phyloP scores from a whole-genome alignment of 2,329 filamentous ascomycete species.

The Beauveria sp. region DNA sequence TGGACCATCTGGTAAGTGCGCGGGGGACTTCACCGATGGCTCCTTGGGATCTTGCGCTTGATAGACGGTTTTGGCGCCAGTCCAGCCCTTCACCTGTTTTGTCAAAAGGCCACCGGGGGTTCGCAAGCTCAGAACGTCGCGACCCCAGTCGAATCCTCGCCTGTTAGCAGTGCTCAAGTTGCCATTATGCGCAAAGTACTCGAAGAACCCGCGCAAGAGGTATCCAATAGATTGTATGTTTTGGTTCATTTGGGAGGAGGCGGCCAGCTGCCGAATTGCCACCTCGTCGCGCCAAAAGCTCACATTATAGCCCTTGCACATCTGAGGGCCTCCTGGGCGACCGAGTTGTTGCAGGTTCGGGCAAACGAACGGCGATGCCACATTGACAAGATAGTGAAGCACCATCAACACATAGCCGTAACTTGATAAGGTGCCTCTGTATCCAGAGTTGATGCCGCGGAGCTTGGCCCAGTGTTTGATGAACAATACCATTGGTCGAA shows the following conservation, averaged over 20 bases:
- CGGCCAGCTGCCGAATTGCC: slow-evolving; percentile 56
- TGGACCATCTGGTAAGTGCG: slow-evolving; percentile 14
- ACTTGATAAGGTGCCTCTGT: slow-evolving; percentile 77
- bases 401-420: slow-evolving; percentile 93
- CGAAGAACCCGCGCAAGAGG: slow-evolving; percentile 77
- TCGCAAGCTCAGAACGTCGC: slow-evolving; percentile 71
- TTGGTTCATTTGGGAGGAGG: slow-evolving; percentile 50
- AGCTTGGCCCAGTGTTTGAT: slow-evolving; percentile 87
- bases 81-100: slow-evolving; percentile 80
- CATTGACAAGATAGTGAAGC: slow-evolving; percentile 79
- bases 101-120: slow-evolving; percentile 60
- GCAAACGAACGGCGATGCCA: slow-evolving; percentile 72
- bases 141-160: slow-evolving; percentile 70
- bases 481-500: slow-evolving; percentile 72
- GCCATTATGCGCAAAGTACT: slow-evolving; percentile 66
- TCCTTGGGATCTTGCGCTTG: slow-evolving; percentile 36
- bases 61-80: slow-evolving; percentile 65
- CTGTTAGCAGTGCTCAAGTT: slow-evolving; percentile 40
- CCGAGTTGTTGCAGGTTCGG: slow-evolving; percentile 68
- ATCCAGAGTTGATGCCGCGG: slow-evolving; percentile 78
- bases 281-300: slow-evolving; percentile 72
- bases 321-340: slow-evolving; percentile 25
- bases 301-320: slow-evolving; percentile 60
- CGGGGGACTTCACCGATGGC: slow-evolving; percentile 3
- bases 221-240: slow-evolving; percentile 65